Base-by-base conservation (phyloP, 768 basidiomycete genomes). In the Wakefieldia striispora region DNA sequence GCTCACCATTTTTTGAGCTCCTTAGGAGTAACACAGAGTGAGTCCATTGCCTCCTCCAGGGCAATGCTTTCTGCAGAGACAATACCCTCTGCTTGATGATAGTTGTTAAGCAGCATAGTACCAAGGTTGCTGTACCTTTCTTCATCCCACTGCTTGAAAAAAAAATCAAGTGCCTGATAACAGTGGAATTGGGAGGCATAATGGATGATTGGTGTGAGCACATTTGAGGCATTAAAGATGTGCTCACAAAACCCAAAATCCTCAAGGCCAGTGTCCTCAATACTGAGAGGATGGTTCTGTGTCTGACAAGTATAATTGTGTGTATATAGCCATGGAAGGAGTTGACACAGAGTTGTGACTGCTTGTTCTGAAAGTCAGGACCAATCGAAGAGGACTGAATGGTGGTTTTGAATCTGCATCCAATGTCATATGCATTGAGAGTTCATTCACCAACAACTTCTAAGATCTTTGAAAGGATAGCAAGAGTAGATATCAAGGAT, bases 171-270 rank as follows among this genome's bases (percentile, higher is more conserved):
- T 0, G 35, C 24, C 23, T 49, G 47, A 21, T 55, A 43, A 0
- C 11, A 3, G 26, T 56, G 51, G 2, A 56, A 53, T 0, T 4
- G 0, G 0, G 10, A 31, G 1, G 50, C 35, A 37, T 56, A 44
- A 0, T 7, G 16, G 0, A 27, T 56, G 7, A 31, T 4, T 12
- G 1, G 27, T 0, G 33, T 34, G 0, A 54, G 35, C 0, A 9
- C 41, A 36, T 53, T 56, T 0, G 40, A 53, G 0, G 14, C 8
- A 1, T 20, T 49, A 10, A 56, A 55, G 0, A 52, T 14, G 6
- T 45, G 47, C 13, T 55, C 51, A 7, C 47, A 56, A 0, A 43
- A 44, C 23, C 49, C 47, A 3, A 47, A 26, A 1, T 56, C 34
- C 0, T 26, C 35, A 1, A 49, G 14, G 0, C 55, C 51, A 10